Percentiles rank a stretch among this genome's conserved stretches.
Conservation (phyloP, 2,329 filamentous ascomycete genomes). For the Xylariaceae sp. region DNA sequence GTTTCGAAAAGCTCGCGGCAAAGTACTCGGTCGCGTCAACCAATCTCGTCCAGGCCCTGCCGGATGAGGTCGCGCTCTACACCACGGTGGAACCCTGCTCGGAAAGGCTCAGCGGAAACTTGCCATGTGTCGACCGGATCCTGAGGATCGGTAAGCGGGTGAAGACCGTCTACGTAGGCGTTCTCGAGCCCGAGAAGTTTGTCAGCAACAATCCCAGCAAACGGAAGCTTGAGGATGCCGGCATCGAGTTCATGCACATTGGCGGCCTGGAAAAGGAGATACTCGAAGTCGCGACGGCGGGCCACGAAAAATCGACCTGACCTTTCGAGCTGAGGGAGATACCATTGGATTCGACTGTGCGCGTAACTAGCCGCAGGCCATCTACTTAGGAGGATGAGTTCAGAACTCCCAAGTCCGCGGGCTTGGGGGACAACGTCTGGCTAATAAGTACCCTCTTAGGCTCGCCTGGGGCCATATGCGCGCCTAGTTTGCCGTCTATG, state of each 20-base stretch:
- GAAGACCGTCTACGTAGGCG: constrained; percentile 75
- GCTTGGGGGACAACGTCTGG: no score
- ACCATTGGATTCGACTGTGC: no score
- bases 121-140: constrained; percentile 73
- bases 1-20: constrained; percentile 64
- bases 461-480: no score
- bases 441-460: no score
- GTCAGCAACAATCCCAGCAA: constrained; percentile 75
- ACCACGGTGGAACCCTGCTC: constrained; percentile 90
- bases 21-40: constrained; percentile 44
- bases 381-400: no score
- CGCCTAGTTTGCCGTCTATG: no score
- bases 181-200: constrained; percentile 85
- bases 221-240: constrained; percentile 59
- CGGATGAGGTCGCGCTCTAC: constrained; percentile 60
- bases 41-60: constrained; percentile 42
- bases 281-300: constrained; percentile 71
- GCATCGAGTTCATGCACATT: constrained; percentile 67
- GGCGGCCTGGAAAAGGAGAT: constrained; percentile 74
- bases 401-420: no score
- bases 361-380: no score
- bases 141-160: constrained; percentile 56
- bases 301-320: constrained; percentile 45
- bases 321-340: no score
- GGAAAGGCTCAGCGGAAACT: constrained; percentile 64